Evolutionary conservation across 352 stramenopile genomes (phyloP), one percentile per base, ranked within the genome.

Genomic region (Phytophthora foliorum): DNA sequence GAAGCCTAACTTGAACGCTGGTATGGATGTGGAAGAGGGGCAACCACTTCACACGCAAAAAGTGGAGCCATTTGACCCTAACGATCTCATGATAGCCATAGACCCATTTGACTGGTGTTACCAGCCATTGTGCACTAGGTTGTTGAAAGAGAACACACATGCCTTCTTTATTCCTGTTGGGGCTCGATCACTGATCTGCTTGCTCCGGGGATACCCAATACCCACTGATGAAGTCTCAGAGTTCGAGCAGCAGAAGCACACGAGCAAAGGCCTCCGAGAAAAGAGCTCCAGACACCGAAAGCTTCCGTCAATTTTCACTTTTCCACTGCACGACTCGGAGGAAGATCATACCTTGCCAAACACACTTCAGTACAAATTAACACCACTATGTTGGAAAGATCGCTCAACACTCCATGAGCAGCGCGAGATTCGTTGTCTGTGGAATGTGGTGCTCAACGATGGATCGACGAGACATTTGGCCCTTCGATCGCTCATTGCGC

Each of bases 51-150:
- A 46, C 17, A 50, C 7, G 6, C 46, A 61, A 39, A 13, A 38
- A 4, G 31, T 51, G 13, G 21, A 54, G 44, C 19, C 25, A 48
- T 59, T 74, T 42, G 74, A 90, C 17, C 59, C 70, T 8, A 24
- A 63, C 1, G 84, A 92, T 36, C 31, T 84, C 6, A 53, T 87
- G 39, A 48, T 90, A 10, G 44, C 63, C 0, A 56, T 92, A 5
- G 84, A 91, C 39, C 73, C 82, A 5, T 90, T 91, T 22, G 77
- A 92, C 58, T 92, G 84, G 84, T 80, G 74, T 42, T 83, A 74
- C 32, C 63, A 78, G 16, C 41, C 75, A 19, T 50, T 80, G 17
- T 88, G 68, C 17, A 61, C 25, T 42, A 50, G 34, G 16, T 62
- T 80, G 55, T 17, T 53, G 10, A 54, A 67, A 49, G 66, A 81